Percentiles rank a stretch among this genome's conserved stretches.
These are phyloP conservation scores for Phaffomyces opuntiae DNA, from an alignment of 805 yeast genomes.

Conservation along the genomic window DNA sequence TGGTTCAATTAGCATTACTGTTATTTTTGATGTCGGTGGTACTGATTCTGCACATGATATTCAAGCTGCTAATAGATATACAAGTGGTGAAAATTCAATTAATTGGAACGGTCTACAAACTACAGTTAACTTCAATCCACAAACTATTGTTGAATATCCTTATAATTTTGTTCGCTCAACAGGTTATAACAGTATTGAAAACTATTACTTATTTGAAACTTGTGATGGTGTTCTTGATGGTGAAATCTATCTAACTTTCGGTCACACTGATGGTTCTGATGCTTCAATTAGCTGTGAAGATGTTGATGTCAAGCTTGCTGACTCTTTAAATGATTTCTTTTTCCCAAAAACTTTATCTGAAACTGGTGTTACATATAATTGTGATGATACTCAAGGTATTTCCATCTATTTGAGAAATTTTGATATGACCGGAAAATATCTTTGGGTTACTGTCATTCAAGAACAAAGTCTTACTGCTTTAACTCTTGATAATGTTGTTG, in stretches of 20 bases:
- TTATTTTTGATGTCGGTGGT: slow-evolving; percentile 30
- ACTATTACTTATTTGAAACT: slow-evolving; percentile 26
- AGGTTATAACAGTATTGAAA: slow-evolving; percentile 25
- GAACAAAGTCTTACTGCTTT: slow-evolving; percentile 3
- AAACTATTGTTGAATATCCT: slow-evolving; percentile 11
- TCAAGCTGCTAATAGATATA: slow-evolving; percentile 24
- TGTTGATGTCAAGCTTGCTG: slow-evolving; percentile 18
- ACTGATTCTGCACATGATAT: slow-evolving; percentile 25
- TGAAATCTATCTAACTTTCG: slow-evolving; percentile 17
- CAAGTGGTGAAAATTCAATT: slow-evolving; percentile 24
- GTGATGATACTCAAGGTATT: not conserved
- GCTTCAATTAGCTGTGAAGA: slow-evolving; percentile 15
- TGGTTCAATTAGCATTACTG: slow-evolving; percentile 25
- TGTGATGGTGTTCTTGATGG: slow-evolving; percentile 26
- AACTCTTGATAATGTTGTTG: not conserved
- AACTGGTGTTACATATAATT: slow-evolving; percentile 10
- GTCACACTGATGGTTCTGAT: slow-evolving; percentile 13
- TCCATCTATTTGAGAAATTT: not conserved
- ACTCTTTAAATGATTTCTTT: slow-evolving; percentile 28
- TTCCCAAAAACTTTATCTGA: slow-evolving; percentile 20
- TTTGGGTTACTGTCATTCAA: slow-evolving; percentile 28
- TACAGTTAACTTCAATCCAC: slow-evolving; percentile 22
- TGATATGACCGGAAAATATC: slow-evolving; percentile 18
- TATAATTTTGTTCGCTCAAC: slow-evolving; percentile 27
- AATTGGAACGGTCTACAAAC: slow-evolving; percentile 23